Evolutionary conservation across 345 rosid genomes (phyloP), one percentile per base, ranked within the genome.

Genomic region (Hypericum perforatum): DNA sequence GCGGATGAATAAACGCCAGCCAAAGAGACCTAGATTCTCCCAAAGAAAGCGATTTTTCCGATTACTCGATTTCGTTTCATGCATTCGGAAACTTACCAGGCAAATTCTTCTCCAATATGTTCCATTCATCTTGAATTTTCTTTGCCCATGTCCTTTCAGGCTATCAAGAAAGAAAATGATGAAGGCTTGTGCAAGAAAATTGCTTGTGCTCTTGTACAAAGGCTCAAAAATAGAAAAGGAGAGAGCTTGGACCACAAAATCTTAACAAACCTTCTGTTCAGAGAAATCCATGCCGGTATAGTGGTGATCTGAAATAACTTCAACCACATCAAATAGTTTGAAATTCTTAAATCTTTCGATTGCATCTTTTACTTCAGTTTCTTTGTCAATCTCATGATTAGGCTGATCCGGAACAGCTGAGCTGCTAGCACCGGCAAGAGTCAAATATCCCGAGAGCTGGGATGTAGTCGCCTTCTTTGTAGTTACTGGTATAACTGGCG

Each of bases 51-150:
- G 32, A n/a, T 43, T 12, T 52, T 45, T 39, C 38, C 10, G 39
- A 43, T 16, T 6, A 52, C 29, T 6, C 22, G 11, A 44, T 5
- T 13, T 32, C 32, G 7, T 7, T 12, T 36, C 32, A 22, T 4
- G 32, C 32, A 32, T 39, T 11, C 5, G 39, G 32, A 44, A 60
- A 57, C 64, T 69, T 55, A 76, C 85, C 85, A 37, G 85, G 85
- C 55, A 77, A 63, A 54, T 65, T 70, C 39, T 63, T 70, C 58
- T 77, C 80, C 52, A 80, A 61, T 63, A 65, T 80, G 42, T 59
- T 72, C 82, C 82, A 80, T 60, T 80, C 85, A 2, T 70, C 76
- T 43, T 70, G 78, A 38, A 80, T 76, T 70, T 61, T 52, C 62
- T 67, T 80, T 5, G 69, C 74, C 85, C 82, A 80, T 57, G 62